Conservation (phyloP, 2,329 filamentous ascomycete genomes). For the Biscogniauxia marginata region DNA sequence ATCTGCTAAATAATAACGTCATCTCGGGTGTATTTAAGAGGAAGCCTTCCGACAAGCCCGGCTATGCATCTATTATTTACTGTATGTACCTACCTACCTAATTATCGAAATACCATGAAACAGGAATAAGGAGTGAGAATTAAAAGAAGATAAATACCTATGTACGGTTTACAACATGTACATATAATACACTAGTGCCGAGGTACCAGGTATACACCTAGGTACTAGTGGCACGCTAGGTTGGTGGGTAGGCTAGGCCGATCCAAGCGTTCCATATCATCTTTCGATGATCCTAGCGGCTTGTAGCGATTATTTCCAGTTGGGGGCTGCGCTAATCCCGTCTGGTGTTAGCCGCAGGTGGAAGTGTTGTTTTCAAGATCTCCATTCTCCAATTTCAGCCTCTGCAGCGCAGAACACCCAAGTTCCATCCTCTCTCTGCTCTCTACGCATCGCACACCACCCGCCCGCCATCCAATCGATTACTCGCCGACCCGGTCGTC, state of each 20-base stretch:
- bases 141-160: neutral
- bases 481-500: neutral
- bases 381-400: conserved; percentile 34
- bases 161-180: neutral
- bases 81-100: neutral
- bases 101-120: too few species aligned
- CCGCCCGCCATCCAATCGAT: neutral
- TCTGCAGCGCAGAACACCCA: conserved; percentile 17
- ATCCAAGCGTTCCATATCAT: neutral
- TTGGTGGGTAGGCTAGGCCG: neutral
- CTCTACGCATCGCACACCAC: conserved; percentile 14
- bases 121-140: too few species aligned
- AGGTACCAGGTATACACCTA: neutral
- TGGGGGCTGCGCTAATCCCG: neutral
- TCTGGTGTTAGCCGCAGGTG: neutral
- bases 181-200: neutral
- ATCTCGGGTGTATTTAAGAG: too few species aligned
- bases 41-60: too few species aligned
- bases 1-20: too few species aligned
- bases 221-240: too few species aligned
- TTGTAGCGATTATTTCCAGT: neutral
- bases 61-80: too few species aligned
- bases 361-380: conserved; percentile 16
- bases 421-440: conserved; percentile 13
- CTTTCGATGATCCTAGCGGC: conserved; percentile 4